phyloP scores from a whole-genome alignment of 176 grass and related monocot genomes.

The Paspalum vaginatum region DNA sequence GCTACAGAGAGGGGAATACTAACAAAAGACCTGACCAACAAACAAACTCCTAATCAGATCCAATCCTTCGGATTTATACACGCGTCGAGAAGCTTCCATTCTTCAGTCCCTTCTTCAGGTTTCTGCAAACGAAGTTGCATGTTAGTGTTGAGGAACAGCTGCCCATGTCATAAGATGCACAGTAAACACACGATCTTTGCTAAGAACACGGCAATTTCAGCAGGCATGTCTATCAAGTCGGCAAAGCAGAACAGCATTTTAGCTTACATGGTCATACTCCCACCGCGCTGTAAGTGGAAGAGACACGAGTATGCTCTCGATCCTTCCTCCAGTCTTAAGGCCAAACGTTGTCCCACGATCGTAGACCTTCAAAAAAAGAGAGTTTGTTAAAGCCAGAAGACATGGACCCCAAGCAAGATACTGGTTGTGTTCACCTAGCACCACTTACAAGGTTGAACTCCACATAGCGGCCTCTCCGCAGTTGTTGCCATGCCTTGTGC shows the following conservation, averaged over 20 bases:
- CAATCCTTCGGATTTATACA: constrained; percentile 97
- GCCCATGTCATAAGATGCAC: neutral
- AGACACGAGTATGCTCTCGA: constrained; percentile 96
- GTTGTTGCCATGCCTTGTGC: constrained; percentile 94
- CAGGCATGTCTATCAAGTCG: neutral
- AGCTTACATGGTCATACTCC: constrained; percentile 96
- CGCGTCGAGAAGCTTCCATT: constrained; percentile 93
- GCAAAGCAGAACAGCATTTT: neutral
- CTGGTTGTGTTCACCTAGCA: neutral
- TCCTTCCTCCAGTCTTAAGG: constrained; percentile 94
- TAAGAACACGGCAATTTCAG: neutral
- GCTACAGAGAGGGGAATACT: constrained; percentile 3
- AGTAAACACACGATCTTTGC: neutral
- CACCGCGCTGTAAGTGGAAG: constrained; percentile 85
- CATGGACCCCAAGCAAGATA: neutral
- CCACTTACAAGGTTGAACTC: constrained; percentile 95
- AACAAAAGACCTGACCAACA: constrained; percentile 30
- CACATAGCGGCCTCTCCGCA: constrained; percentile 91
- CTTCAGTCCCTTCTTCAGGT: constrained; percentile 88
- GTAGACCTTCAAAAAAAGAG: constrained; percentile 67
- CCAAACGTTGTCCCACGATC: constrained; percentile 98
- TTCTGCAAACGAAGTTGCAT: constrained; percentile 47
- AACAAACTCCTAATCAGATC: constrained; percentile 46
- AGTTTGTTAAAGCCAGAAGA: neutral
- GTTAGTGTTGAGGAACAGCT: neutral